Evolutionary conservation across 306 rosid species (phyloP), one percentile per base, ranked within the genome.

Genomic region (Trifolium fragiferum): DNA sequence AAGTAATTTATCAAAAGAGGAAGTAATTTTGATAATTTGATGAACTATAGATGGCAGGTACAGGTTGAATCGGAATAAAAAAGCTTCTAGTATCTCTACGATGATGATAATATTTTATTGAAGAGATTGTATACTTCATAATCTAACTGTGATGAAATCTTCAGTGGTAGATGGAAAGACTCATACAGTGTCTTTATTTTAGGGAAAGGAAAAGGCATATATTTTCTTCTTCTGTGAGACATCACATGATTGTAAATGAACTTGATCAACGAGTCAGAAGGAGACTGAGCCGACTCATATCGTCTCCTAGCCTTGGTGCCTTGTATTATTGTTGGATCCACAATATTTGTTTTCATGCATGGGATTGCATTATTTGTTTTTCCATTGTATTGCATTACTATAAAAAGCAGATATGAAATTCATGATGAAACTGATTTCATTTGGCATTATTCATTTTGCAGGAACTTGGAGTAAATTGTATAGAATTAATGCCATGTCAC

Each of bases 401-500:
- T 30, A 19, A 41, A 50, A 66, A 76, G 30, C 55, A 68, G 51
- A 63, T 19, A 51, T 59, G 73, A 62, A 67, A 43, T 73, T 35
- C 41, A 14, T 51, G 38, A 57, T 67, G 61, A 51, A 70, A 66
- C 41, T 84, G 32, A 74, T 70, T 73, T 83, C 78, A 73, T 43
- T 69, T 78, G 73, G 66, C 74, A 50, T 37, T 72, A 25, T 80
- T 82, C 78, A 20, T 83, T 80, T 86, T 84, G 75, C 87, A 94
- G 98, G 98, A 91, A 65, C 93, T 94, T 81, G 98, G 98, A 75
- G 76, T 94, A 72, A 92, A 94, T 82, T 94, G 98, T 82, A 62
- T 94, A 74, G 98, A 94, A 83, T 83, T 94, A 82, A 88, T 94
- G 98, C 98, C 98, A 66, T 91, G 95, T 61, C 96, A 94, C 32